Evolutionary conservation across 352 stramenopile genomes (phyloP).

Genomic region (Pythium rishiriense): DNA sequence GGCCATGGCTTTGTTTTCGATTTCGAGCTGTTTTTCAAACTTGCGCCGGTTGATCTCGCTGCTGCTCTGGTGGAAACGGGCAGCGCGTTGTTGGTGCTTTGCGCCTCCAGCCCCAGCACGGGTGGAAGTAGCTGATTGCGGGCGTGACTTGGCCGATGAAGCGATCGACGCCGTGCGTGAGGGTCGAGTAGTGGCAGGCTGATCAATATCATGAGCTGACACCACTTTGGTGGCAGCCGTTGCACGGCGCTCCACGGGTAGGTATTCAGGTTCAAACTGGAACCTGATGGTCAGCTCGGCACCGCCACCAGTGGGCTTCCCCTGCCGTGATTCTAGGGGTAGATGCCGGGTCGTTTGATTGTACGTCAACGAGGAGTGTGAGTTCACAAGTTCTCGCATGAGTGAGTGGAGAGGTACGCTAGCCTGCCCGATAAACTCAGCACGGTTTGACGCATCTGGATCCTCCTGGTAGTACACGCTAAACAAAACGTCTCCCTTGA

Average conservation of each 20-base stretch:
- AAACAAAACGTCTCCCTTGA: slow-evolving; percentile 65
- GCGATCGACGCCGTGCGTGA: neutral
- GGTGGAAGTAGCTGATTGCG: neutral
- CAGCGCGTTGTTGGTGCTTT: neutral
- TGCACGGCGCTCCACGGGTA: slow-evolving; percentile 4
- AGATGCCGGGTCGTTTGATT: slow-evolving; percentile 15
- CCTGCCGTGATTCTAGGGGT: slow-evolving; percentile 37
- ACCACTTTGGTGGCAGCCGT: neutral
- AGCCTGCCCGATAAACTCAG: slow-evolving; percentile 61
- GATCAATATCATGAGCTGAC: neutral
- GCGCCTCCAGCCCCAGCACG: neutral
- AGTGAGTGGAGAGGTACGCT: slow-evolving; percentile 42
- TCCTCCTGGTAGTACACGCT: slow-evolving; percentile 48
- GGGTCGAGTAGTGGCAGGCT: neutral
- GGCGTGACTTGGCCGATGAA: slow-evolving; percentile 2
- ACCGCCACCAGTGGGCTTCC: slow-evolving; percentile 24
- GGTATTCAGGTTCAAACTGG: slow-evolving; percentile 43
- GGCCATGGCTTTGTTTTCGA: slow-evolving; percentile 57
- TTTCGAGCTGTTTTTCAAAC: slow-evolving; percentile 57
- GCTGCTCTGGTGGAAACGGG: slow-evolving; percentile 39
- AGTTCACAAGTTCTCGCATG: slow-evolving; percentile 22
- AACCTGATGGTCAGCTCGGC: slow-evolving; percentile 43
- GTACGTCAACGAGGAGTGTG: neutral
- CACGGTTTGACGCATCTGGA: neutral
- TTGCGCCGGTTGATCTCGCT: slow-evolving; percentile 55